Percentiles rank a stretch among this genome's conserved stretches.
phyloP scores from a whole-genome alignment of 139 green algal species.

The Micractinium sp. region DNA sequence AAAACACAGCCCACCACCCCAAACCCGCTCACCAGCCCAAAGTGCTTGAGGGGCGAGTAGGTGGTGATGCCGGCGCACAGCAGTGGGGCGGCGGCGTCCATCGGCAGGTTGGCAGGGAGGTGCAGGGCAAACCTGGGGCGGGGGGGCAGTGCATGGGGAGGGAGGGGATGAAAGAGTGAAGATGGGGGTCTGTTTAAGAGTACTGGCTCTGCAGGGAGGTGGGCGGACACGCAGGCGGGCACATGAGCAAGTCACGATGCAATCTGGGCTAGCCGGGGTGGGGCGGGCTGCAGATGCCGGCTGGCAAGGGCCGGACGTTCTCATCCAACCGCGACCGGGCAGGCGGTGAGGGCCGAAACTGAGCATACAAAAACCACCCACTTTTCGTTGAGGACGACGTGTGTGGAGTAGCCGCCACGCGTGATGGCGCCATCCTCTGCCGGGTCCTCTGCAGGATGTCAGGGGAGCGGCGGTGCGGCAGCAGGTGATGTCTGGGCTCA shows the following conservation, averaged over 20 bases:
- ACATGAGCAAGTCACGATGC: no score
- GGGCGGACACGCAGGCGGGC: neutral
- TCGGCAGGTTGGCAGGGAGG: constrained; percentile 68
- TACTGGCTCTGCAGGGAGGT: neutral
- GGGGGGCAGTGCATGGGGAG: no score
- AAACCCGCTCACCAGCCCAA: constrained; percentile 51
- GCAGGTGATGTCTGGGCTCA: neutral
- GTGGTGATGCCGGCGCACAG: constrained; percentile 85
- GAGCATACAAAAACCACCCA: no score
- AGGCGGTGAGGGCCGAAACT: no score
- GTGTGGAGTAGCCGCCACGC: constrained; percentile 79
- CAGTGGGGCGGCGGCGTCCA: constrained; percentile 74
- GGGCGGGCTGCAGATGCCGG: no score
- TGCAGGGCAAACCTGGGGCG: constrained; percentile 51
- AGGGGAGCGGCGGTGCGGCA: neutral
- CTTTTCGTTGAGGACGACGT: constrained; percentile 63
- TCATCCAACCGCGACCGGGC: no score
- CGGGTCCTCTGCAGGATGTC: neutral
- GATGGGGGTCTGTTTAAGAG: neutral
- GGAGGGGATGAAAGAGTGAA: neutral
- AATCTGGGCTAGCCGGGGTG: no score
- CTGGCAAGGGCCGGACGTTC: no score
- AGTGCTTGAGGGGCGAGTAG: constrained; percentile 73
- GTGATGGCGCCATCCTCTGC: constrained; percentile 50
- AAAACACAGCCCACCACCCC: no score